These are phyloP conservation scores for bread wheat (Triticum aestivum) DNA, from an alignment of 176 grass and related monocot species.

Conservation along the genomic window DNA sequence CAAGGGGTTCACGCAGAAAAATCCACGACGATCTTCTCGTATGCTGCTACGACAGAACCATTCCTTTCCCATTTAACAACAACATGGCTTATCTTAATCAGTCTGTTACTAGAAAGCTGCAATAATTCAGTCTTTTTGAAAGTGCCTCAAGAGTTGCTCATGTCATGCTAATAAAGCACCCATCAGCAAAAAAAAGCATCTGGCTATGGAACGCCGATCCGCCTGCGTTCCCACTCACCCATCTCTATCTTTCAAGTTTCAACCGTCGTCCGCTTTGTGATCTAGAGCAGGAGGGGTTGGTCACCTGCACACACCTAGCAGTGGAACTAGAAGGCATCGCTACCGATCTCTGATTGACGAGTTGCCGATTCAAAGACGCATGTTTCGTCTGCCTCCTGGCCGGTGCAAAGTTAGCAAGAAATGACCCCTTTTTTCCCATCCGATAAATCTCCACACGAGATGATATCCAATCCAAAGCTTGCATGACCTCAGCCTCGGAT, in stretches of 20 bases:
- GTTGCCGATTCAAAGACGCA: neutral
- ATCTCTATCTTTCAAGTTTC: neutral
- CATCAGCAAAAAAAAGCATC: neutral
- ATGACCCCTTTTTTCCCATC: neutral
- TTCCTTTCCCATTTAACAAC: neutral
- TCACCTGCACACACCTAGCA: neutral
- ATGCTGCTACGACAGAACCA: neutral
- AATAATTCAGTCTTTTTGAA: neutral
- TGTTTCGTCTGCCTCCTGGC: neutral
- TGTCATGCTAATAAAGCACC: neutral
- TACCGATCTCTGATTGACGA: neutral
- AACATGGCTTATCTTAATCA: neutral
- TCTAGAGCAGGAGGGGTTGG: neutral
- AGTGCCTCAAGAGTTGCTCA: neutral
- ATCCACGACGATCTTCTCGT: neutral
- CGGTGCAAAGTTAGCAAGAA: neutral
- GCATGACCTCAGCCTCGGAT: neutral
- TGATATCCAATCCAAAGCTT: neutral
- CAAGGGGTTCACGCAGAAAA: neutral
- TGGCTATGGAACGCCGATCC: neutral
- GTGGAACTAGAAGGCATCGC: neutral
- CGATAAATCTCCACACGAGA: no score
- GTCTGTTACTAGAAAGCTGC: neutral
- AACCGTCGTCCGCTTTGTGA: neutral
- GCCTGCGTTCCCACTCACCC: constrained; percentile 1